phyloP scores from a whole-genome alignment of 371 early-diverging fungal species.

The Capillidium heterosporum region DNA sequence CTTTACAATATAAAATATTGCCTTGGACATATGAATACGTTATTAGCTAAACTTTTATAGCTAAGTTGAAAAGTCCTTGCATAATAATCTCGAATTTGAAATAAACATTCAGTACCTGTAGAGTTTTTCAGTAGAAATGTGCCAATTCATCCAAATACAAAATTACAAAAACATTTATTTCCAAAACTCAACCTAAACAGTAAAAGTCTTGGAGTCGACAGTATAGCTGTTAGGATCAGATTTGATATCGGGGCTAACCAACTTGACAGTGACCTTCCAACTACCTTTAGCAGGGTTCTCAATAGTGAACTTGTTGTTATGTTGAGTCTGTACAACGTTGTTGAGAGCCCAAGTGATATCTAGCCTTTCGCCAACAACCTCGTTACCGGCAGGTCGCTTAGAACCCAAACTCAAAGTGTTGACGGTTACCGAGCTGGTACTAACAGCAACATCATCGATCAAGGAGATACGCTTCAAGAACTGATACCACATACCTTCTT shows the following conservation, averaged over 20 bases:
- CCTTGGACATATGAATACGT: too few relatives aligned
- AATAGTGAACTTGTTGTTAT: background rate
- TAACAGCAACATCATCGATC: slow-evolving; percentile 20
- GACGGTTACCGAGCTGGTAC: background rate
- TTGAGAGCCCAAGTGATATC: slow-evolving; percentile 7
- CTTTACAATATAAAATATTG: too few relatives aligned
- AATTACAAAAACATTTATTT: too few relatives aligned
- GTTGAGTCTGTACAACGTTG: slow-evolving; percentile 3
- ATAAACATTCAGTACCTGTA: too few relatives aligned
- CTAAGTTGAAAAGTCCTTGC: too few relatives aligned
- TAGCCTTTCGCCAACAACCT: background rate
- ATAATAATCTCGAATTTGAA: too few relatives aligned
- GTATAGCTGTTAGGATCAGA: background rate
- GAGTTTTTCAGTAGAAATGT: too few relatives aligned
- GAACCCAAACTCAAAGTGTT: background rate
- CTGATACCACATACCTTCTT: slow-evolving; percentile 34
- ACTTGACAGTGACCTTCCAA: slow-evolving; percentile 3
- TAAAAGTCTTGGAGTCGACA: background rate
- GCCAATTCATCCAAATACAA: too few relatives aligned
- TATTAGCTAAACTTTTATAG: too few relatives aligned
- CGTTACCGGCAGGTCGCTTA: background rate
- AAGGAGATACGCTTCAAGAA: slow-evolving; percentile 21
- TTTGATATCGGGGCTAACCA: background rate
- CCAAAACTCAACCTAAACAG: too few relatives aligned
- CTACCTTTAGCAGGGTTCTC: background rate